phyloP scores from a whole-genome alignment of 768 basidiomycete genomes.

The Trametes cubensis region DNA sequence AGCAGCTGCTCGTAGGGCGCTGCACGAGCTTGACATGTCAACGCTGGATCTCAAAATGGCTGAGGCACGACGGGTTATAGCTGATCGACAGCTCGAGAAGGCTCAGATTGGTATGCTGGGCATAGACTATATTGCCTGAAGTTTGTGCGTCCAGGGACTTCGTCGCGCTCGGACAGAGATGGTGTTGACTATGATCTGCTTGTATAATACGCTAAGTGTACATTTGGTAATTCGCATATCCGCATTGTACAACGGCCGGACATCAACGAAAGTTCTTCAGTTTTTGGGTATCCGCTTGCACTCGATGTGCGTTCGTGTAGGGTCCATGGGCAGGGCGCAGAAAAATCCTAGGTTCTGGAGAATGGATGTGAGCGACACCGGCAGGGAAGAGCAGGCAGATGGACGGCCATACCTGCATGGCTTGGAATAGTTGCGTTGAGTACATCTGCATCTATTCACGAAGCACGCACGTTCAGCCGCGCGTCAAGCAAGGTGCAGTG shows the following conservation, averaged over 20 bases:
- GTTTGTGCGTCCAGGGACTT: not conserved
- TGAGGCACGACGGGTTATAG: constrained; percentile 58
- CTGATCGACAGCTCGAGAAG: constrained; percentile 61
- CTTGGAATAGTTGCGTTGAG: constrained; percentile 61
- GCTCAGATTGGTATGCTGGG: constrained; percentile 65
- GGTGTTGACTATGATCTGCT: not conserved
- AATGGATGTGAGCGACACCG: not conserved
- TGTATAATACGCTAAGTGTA: constrained; percentile 5
- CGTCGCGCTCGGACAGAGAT: not conserved
- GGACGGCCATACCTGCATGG: constrained; percentile 64
- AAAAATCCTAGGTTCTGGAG: constrained; percentile 65
- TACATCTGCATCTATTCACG: constrained; percentile 58
- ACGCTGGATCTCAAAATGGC: constrained; percentile 61
- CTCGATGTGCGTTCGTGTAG: constrained; percentile 64
- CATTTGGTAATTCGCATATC: not conserved
- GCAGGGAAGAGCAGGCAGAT: not conserved
- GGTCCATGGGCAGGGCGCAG: constrained; percentile 69
- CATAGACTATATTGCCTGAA: constrained; percentile 42
- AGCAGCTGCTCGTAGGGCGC: constrained; percentile 39
- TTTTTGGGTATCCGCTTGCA: constrained; percentile 63
- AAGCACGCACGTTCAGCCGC: not conserved
- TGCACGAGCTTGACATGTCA: constrained; percentile 64
- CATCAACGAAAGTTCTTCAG: not conserved
- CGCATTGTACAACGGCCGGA: too few relatives aligned
- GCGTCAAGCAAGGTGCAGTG: not conserved